A percentile compares a stretch with the other conserved stretches of the same genome.
These are phyloP conservation scores for Euphorbia schlechtendalii DNA, from an alignment of 441 rosid genomes.

Conservation along the genomic window DNA sequence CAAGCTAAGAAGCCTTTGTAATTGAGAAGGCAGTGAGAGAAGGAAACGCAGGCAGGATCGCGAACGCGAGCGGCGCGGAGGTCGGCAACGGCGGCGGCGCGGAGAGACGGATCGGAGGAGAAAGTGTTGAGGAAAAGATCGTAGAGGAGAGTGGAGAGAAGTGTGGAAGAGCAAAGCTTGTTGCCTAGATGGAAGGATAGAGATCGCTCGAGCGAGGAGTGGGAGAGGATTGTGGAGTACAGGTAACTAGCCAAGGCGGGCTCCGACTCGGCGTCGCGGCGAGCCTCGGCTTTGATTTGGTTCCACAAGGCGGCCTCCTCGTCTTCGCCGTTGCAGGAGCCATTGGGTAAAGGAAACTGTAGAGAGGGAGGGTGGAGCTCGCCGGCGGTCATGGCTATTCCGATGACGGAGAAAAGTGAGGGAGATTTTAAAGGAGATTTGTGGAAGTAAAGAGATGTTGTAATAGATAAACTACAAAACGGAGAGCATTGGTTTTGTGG, in stretches of 20 bases:
- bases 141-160: conserved; percentile 80
- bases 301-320: conserved; percentile 74
- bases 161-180: conserved; percentile 94
- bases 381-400: conserved; percentile 36
- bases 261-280: conserved; percentile 87
- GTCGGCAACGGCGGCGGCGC: conserved; percentile 82
- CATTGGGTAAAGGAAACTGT: conserved; percentile 14
- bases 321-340: conserved; percentile 22
- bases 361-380: conserved; percentile 27
- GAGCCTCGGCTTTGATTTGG: conserved; percentile 84
- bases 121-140: conserved; percentile 80
- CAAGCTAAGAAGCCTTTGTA: conserved; percentile 92
- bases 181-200: conserved; percentile 82
- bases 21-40: conserved; percentile 93
- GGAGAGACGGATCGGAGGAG: conserved; percentile 61
- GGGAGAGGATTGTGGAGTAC: conserved; percentile 84
- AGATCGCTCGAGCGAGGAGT: conserved; percentile 76
- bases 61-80: no score
- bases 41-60: conserved; percentile 92
- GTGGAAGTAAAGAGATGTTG: neutral
- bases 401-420: neutral
- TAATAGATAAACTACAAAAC: neutral
- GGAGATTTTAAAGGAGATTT: neutral
- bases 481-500: neutral
- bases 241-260: conserved; percentile 90